Evolutionary conservation across 1,139 yeast genomes (phyloP).

Genomic region (Saccharomyces hybrid): DNA sequence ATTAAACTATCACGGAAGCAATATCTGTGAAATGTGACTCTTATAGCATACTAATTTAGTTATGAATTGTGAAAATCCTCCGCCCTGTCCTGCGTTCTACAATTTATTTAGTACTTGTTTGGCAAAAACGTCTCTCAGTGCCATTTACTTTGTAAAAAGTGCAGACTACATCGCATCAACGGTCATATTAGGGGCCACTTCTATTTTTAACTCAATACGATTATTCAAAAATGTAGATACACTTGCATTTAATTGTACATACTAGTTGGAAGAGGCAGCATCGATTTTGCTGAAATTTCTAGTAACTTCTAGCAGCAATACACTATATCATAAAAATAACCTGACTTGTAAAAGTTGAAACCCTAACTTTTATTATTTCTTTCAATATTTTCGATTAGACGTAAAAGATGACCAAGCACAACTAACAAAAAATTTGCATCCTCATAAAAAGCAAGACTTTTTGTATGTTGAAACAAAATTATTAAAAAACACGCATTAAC

Average conservation of each 20-base stretch:
- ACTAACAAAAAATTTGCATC: background rate
- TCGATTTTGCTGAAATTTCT: background rate
- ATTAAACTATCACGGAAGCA: slow-evolving; percentile 32
- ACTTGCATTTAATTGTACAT: background rate
- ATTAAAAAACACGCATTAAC: no score
- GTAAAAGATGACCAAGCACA: background rate
- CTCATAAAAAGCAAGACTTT: background rate
- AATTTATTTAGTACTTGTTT: no score
- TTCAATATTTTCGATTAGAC: background rate
- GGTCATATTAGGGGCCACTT: no score
- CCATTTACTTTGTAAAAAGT: no score
- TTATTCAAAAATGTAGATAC: background rate
- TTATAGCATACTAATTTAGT: no score
- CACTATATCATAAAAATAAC: background rate
- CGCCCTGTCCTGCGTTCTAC: no score
- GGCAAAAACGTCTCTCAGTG: no score
- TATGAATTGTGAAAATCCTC: no score
- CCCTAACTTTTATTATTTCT: background rate
- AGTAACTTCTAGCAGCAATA: no score
- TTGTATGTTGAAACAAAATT: background rate
- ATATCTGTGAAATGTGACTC: no score
- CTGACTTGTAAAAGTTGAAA: background rate
- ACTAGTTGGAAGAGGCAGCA: background rate
- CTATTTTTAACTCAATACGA: no score
- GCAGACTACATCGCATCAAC: no score